phyloP scores from a whole-genome alignment of 768 basidiomycete genomes.

The Mycena amicta region DNA sequence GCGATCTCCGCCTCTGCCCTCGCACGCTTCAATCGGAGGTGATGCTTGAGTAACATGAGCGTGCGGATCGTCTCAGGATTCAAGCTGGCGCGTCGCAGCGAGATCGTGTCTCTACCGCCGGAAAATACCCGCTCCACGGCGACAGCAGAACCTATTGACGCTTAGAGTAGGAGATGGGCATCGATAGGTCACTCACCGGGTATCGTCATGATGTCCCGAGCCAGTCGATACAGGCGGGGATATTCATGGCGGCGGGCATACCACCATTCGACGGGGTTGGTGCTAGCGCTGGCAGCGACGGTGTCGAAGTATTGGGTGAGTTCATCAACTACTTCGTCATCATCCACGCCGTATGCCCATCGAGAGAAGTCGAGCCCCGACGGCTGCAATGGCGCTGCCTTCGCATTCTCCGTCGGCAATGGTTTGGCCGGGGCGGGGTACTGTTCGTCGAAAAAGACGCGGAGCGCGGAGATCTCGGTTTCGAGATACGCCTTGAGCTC shows the following conservation, averaged over 20 bases:
- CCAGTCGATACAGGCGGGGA: not conserved
- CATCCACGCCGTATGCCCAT: not conserved
- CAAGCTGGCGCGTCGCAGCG: no score
- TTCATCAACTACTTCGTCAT: not conserved
- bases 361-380: not conserved
- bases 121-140: not conserved
- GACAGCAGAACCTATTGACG: not conserved
- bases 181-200: not conserved
- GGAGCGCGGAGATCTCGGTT: not conserved
- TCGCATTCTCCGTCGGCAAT: not conserved
- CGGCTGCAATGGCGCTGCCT: not conserved
- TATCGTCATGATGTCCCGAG: not conserved
- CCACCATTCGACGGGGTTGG: not conserved
- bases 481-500: not conserved
- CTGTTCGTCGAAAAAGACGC: conserved; percentile 2
- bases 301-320: conserved; percentile 3
- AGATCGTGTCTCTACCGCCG: no score
- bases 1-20: no score
- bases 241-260: not conserved
- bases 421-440: not conserved
- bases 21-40: no score
- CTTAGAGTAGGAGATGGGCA: not conserved
- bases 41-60: no score
- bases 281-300: not conserved
- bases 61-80: no score